phyloP scores from a whole-genome alignment of 805 yeast species.

The Saccharomycopsis sp. region DNA sequence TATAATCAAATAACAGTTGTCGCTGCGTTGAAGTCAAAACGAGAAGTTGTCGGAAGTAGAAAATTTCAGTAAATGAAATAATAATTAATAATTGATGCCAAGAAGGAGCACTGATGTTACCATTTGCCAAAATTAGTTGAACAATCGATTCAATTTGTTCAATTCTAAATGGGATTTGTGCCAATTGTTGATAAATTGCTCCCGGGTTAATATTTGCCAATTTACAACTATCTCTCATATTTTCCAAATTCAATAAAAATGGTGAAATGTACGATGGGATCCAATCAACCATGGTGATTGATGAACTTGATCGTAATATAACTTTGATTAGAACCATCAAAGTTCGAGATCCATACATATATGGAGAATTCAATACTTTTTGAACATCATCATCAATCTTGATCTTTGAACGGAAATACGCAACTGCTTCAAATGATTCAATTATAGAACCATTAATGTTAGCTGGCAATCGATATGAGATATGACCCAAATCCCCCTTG shows the following conservation, averaged over 20 bases:
- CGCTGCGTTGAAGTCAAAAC: constrained; percentile 43
- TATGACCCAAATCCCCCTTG: constrained; percentile 30
- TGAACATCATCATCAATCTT: constrained; percentile 38
- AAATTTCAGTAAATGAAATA: constrained; percentile 62
- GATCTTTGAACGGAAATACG: constrained; percentile 30
- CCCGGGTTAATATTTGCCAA: constrained; percentile 54
- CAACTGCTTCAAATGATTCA: constrained; percentile 39
- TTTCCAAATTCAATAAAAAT: constrained; percentile 54
- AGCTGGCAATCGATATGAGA: constrained; percentile 28
- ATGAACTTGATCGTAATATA: constrained; percentile 33
- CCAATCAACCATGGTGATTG: constrained; percentile 47
- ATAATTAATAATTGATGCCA: constrained; percentile 61
- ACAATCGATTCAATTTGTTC: constrained; percentile 38
- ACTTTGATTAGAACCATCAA: constrained; percentile 52
- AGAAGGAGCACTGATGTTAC: constrained; percentile 31
- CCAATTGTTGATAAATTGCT: constrained; percentile 37
- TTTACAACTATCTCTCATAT: constrained; percentile 75
- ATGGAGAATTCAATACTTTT: constrained; percentile 51
- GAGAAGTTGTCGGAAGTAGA: constrained; percentile 64
- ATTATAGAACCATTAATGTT: constrained; percentile 34
- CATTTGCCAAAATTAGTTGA: constrained; percentile 36
- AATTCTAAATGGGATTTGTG: constrained; percentile 40
- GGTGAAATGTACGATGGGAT: constrained; percentile 58
- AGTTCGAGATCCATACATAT: constrained; percentile 59
- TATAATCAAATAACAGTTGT: constrained; percentile 41